phyloP scores from a whole-genome alignment of 352 stramenopile species.

The Halophytophthora polymorphica region DNA sequence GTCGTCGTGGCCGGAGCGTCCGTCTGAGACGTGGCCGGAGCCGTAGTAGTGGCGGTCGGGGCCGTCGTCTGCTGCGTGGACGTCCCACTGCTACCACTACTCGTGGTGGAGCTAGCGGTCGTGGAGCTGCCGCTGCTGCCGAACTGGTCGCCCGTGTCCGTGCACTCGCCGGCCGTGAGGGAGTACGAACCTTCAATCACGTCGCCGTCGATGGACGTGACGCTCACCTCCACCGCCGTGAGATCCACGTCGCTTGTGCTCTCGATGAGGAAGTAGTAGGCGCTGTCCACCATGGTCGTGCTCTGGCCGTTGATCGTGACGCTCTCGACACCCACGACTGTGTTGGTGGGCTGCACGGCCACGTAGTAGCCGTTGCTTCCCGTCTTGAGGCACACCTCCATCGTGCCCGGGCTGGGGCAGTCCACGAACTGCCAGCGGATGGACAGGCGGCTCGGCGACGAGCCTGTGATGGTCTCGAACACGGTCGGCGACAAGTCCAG shows the following conservation, averaged over 20 bases:
- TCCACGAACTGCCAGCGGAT: constrained; percentile 53
- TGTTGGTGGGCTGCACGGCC: constrained; percentile 44
- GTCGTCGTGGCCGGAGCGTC: constrained; percentile 1
- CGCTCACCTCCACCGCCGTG: constrained; percentile 16
- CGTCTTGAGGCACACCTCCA: constrained; percentile 50
- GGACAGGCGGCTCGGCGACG: constrained; percentile 27
- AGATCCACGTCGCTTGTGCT: constrained; percentile 15
- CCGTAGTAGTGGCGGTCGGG: background rate
- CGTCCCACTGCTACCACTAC: background rate
- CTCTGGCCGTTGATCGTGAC: constrained; percentile 40
- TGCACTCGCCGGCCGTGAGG: constrained; percentile 11
- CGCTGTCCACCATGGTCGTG: constrained; percentile 44
- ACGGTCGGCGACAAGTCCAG: constrained; percentile 49
- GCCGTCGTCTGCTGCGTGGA: background rate
- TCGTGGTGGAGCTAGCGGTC: background rate
- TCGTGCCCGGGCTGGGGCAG: constrained; percentile 27
- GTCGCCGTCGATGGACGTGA: constrained; percentile 39
- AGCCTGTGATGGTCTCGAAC: constrained; percentile 47
- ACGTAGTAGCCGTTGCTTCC: constrained; percentile 41
- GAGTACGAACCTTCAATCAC: constrained; percentile 36
- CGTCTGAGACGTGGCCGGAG: background rate
- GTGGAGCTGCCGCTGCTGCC: constrained; percentile 1
- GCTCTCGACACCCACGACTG: constrained; percentile 23
- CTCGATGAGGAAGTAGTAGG: constrained; percentile 45
- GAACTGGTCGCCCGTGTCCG: constrained; percentile 4